Evolutionary conservation across 768 basidiomycete species (phyloP), one percentile per base, ranked within the genome.

Genomic region (Mycena epipterygia): DNA sequence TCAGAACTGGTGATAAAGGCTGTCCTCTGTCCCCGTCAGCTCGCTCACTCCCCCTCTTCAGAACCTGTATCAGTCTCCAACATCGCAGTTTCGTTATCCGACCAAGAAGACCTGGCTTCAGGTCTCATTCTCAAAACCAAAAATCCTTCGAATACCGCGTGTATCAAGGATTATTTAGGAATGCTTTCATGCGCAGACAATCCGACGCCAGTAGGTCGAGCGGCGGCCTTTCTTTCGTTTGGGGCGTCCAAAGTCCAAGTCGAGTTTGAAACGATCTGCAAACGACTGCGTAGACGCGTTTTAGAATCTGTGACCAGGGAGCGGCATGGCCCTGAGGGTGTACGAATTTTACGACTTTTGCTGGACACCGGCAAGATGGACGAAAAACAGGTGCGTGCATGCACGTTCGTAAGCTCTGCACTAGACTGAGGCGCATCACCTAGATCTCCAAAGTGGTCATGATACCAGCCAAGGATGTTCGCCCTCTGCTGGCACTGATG

Each of bases 381-480:
- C 72, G 97, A 98, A 81, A 96, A 97, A 78, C 95, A 96, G 81
- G 97, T 95, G 62, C 68, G 88, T 73, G 27, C 33, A 35, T 35
- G 25, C 21, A 25, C 11, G n/a, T n/a, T 21, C 42, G 19, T 51
- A 13, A 37, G n/a, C n/a, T n/a, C n/a, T 42, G 35, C 56, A 46
- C 66, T 23, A 3, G 29, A 30, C 44, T 73, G 46, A 73, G n/a
- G n/a, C 39, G 13, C 21, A 17, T 27, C 65, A 44, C 21, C 27
- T 49, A 99, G 97, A 91, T 99, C 55, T 93, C 95, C 33, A 97
- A 97, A 80, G 85, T 93, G 57, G 94, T 95, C 21, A 95, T 99
- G 94, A 93, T 99, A 86, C 89, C 95, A 2, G 86, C 93, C 37
- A 95, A 95, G 78, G 94, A 96, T 72, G 92, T 94, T 61, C 91